These are phyloP conservation scores for Russula griseocarnosa DNA, from an alignment of 768 basidiomycete genomes.

Conservation along the genomic window DNA sequence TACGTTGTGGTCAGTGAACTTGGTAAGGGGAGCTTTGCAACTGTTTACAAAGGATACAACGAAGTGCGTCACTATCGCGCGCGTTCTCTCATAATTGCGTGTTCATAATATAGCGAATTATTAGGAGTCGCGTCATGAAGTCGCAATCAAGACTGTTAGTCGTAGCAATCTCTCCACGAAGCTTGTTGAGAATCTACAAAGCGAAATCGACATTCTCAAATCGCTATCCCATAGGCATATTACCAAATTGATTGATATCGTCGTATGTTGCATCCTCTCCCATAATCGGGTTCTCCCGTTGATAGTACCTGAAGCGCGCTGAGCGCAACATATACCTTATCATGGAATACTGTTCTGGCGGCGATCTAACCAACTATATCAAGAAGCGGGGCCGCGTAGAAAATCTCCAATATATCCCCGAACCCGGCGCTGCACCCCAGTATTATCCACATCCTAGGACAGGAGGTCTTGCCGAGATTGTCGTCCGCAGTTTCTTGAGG, in stretches of 20 bases:
- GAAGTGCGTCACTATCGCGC: slow-evolving; percentile 50
- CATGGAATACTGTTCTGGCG: slow-evolving; percentile 96
- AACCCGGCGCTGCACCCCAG: slow-evolving; percentile 61
- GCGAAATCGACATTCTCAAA: slow-evolving; percentile 96
- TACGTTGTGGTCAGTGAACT: slow-evolving; percentile 75
- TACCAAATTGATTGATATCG: slow-evolving; percentile 87
- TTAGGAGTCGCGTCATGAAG: slow-evolving; percentile 71
- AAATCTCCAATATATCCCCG: slow-evolving; percentile 75
- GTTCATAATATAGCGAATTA: slow-evolving; percentile 1
- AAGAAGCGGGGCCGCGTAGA: slow-evolving; percentile 95
- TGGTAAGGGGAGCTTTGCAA: slow-evolving; percentile 93
- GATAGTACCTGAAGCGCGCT: slow-evolving; percentile 43
- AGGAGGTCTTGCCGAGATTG: slow-evolving; percentile 87
- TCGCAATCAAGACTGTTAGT: slow-evolving; percentile 94
- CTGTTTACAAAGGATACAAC: slow-evolving; percentile 91
- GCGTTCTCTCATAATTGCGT: not conserved
- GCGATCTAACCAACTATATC: slow-evolving; percentile 95
- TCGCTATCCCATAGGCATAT: slow-evolving; percentile 89
- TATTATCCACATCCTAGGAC: slow-evolving; percentile 90
- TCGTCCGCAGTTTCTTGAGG: slow-evolving; percentile 86
- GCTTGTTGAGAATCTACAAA: slow-evolving; percentile 95
- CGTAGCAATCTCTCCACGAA: slow-evolving; percentile 84
- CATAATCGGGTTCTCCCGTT: not conserved
- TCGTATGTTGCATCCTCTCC: slow-evolving; percentile 48
- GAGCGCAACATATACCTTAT: slow-evolving; percentile 86